Percentiles rank a stretch among this genome's conserved stretches.
These are phyloP conservation scores for Suillus sp. DNA, from an alignment of 768 basidiomycete species.

Conservation along the genomic window DNA sequence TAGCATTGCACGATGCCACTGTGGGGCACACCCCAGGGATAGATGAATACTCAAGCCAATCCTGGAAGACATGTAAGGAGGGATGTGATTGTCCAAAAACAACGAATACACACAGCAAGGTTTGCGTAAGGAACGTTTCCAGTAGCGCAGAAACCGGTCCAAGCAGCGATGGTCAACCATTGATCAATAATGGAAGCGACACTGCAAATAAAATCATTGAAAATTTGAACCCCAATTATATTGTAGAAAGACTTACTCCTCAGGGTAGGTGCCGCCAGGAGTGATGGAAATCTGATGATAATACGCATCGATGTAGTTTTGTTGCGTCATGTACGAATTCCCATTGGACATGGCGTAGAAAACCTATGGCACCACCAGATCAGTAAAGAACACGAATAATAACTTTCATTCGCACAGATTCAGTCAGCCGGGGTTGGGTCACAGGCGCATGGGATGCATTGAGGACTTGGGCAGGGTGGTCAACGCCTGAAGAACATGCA, in stretches of 20 bases:
- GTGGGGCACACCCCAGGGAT: slow-evolving; percentile 23
- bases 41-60: slow-evolving; percentile 27
- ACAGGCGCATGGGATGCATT: slow-evolving; percentile 14
- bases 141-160: slow-evolving; percentile 26
- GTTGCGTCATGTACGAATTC: slow-evolving; percentile 23
- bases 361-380: slow-evolving; percentile 10
- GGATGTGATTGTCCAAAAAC: not conserved
- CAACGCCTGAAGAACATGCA: slow-evolving; percentile 9
- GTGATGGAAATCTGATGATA: slow-evolving; percentile 24
- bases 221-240: not conserved
- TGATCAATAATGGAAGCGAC: slow-evolving; percentile 13
- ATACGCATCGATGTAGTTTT: slow-evolving; percentile 27
- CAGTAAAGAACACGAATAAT: not conserved
- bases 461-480: slow-evolving; percentile 17
- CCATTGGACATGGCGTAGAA: slow-evolving; percentile 23
- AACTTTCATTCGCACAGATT: slow-evolving; percentile 15
- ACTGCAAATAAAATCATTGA: slow-evolving; percentile 7
- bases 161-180: slow-evolving; percentile 25
- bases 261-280: slow-evolving; percentile 22
- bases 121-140: slow-evolving; percentile 24
- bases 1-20: slow-evolving; percentile 16
- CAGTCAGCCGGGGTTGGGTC: slow-evolving; percentile 21
- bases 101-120: slow-evolving; percentile 17
- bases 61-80: slow-evolving; percentile 14
- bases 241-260: slow-evolving; percentile 15